A percentile compares a stretch with the other conserved stretches of the same genome.
Conservation (phyloP, 1,284 basidiomycete species). For the Chondrostereum purpureum region DNA sequence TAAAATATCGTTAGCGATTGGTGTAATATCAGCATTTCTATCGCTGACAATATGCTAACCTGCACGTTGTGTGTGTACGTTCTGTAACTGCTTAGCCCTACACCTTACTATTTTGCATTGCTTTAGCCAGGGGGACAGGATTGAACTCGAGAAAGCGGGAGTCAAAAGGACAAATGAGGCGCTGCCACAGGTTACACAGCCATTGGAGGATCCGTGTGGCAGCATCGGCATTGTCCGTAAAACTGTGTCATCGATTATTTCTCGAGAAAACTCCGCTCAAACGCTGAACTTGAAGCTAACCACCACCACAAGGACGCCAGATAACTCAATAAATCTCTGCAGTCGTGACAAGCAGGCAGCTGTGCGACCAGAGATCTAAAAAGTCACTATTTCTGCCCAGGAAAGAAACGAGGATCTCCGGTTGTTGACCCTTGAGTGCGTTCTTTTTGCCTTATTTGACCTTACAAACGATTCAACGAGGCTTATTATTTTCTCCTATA, state of each 20-base stretch:
- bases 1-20: too few relatives aligned
- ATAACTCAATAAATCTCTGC: neutral
- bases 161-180: too few relatives aligned
- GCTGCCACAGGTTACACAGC: neutral
- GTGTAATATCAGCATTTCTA: too few relatives aligned
- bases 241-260: conserved; percentile 8
- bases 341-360: neutral
- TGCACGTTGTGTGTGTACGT: too few relatives aligned
- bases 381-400: neutral
- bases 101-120: too few relatives aligned
- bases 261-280: conserved; percentile 6
- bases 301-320: neutral
- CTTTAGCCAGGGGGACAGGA: too few relatives aligned
- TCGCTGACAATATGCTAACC: too few relatives aligned
- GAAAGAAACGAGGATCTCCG: neutral
- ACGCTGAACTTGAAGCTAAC: neutral
- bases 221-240: conserved; percentile 4
- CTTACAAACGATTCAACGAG: too few relatives aligned
- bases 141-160: too few relatives aligned
- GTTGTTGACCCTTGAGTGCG: neutral
- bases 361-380: neutral
- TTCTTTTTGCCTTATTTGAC: neutral
- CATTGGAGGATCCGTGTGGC: neutral
- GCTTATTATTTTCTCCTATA: neutral
- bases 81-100: too few relatives aligned